phyloP scores from a whole-genome alignment of 495 filamentous ascomycete genomes.

The Penicillium diatomitis region DNA sequence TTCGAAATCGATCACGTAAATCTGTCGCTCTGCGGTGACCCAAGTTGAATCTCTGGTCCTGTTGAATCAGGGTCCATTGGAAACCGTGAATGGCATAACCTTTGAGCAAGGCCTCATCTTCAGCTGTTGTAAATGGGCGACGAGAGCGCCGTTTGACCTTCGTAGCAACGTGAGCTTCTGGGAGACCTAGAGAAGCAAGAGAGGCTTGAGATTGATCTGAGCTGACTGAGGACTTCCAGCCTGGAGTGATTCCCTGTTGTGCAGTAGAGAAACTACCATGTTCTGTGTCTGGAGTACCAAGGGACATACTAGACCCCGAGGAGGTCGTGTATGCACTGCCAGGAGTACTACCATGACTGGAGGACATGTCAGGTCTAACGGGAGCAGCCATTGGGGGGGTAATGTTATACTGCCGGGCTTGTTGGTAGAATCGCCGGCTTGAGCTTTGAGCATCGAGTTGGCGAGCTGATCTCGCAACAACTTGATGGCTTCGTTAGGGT shows the following conservation, averaged over 20 bases:
- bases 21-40: constrained; percentile 64
- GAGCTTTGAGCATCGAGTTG: constrained; percentile 27
- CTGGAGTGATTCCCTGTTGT: constrained; percentile 3
- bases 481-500: constrained; percentile 41
- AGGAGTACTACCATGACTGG: constrained; percentile 4
- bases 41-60: constrained; percentile 59
- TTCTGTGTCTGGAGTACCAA: constrained; percentile 10
- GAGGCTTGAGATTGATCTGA: constrained; percentile 23
- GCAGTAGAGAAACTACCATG: neutral
- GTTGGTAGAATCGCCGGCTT: constrained; percentile 18
- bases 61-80: constrained; percentile 71
- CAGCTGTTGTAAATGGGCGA: constrained; percentile 60
- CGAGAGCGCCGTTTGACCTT: constrained; percentile 33
- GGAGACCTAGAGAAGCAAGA: constrained; percentile 27
- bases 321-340: constrained; percentile 7
- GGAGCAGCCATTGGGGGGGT: constrained; percentile 8
- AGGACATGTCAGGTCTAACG: constrained; percentile 7
- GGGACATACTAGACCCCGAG: constrained; percentile 16
- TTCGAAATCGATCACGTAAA: constrained; percentile 72
- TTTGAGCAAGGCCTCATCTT: constrained; percentile 67
- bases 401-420: constrained; percentile 18
- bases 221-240: constrained; percentile 8
- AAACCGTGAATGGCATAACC: constrained; percentile 70
- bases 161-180: constrained; percentile 28
- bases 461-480: constrained; percentile 31